phyloP scores from a whole-genome alignment of 306 rosid species.

The Acacia melanoxylon region DNA sequence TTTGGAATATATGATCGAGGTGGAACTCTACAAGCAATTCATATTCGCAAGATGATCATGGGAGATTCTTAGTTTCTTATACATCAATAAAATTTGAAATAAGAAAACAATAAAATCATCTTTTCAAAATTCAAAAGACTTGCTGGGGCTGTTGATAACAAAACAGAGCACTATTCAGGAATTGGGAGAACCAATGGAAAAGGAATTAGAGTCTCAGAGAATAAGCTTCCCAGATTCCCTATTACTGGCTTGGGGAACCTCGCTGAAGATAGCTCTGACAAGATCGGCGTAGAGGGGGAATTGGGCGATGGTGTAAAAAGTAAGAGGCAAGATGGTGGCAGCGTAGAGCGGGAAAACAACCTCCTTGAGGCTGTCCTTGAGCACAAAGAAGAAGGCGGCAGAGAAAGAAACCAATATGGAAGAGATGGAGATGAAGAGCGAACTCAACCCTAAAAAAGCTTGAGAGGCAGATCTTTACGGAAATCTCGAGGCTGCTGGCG shows the following conservation, averaged over 20 bases:
- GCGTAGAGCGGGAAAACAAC: constrained; percentile 36
- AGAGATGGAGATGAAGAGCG: constrained; percentile 49
- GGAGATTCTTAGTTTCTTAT: background rate
- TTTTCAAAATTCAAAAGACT: background rate
- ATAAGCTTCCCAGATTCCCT: constrained; percentile 9
- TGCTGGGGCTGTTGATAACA: background rate
- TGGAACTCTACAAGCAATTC: background rate
- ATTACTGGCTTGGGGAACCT: constrained; percentile 29
- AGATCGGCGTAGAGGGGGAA: constrained; percentile 55
- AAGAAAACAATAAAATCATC: background rate
- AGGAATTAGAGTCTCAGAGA: background rate
- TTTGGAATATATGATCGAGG: background rate
- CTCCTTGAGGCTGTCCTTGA: constrained; percentile 27
- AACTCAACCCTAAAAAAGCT: constrained; percentile 43
- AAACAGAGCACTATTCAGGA: background rate
- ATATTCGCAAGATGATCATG: background rate
- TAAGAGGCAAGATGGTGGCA: constrained; percentile 39
- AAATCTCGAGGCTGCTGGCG: constrained; percentile 50
- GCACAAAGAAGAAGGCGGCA: constrained; percentile 41
- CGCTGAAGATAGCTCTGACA: constrained; percentile 27
- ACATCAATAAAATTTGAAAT: background rate
- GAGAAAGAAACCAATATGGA: constrained; percentile 49
- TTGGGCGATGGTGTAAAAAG: constrained; percentile 50
- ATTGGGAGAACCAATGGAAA: background rate
- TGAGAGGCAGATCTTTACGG: constrained; percentile 36